Conservation (phyloP, 2,329 filamentous ascomycete species). For the Cercospora sojina region DNA sequence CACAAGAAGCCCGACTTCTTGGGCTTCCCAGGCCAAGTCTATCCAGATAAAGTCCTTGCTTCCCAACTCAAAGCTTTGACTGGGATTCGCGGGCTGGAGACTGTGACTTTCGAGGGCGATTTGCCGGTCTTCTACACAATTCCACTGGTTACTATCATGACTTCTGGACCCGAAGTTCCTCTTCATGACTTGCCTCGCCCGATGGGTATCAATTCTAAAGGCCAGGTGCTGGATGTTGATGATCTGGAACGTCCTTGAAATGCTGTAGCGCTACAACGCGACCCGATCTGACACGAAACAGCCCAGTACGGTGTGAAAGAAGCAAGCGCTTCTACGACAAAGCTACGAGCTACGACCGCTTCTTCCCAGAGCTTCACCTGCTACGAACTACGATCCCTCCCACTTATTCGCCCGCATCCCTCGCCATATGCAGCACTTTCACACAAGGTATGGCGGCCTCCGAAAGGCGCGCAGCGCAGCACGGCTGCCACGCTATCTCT, state of each 20-base stretch:
- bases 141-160: conserved; percentile 26
- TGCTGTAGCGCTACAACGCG: neutral
- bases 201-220: conserved; percentile 11
- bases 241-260: conserved; percentile 6
- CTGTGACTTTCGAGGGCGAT: conserved; percentile 30
- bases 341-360: neutral
- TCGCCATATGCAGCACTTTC: neutral
- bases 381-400: neutral
- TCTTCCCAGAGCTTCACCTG: neutral
- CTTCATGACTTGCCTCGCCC: conserved; percentile 18
- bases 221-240: conserved; percentile 17
- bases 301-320: neutral
- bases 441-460: neutral
- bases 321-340: neutral
- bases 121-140: conserved; percentile 28
- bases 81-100: conserved; percentile 26
- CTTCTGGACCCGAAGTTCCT: neutral
- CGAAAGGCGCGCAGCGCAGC: neutral
- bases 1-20: conserved; percentile 23
- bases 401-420: neutral
- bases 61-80: conserved; percentile 23
- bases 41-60: conserved; percentile 32
- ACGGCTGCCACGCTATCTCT: neutral
- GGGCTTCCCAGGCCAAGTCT: conserved; percentile 12
- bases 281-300: neutral